Evolutionary conservation across 768 basidiomycete genomes (phyloP), one percentile per base, ranked within the genome.

Genomic region (Lactarius hatsudake): DNA sequence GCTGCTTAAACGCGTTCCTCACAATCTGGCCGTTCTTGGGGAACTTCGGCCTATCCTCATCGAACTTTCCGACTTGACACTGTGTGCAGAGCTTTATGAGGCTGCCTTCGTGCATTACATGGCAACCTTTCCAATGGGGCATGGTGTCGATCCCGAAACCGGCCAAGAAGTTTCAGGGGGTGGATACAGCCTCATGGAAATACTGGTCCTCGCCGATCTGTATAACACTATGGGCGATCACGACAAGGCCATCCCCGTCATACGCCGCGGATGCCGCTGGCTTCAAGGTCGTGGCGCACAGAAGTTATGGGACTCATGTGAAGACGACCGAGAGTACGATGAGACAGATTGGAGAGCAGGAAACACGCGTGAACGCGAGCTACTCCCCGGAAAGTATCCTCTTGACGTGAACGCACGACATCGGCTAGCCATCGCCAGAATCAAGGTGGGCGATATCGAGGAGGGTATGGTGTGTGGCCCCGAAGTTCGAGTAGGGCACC

Each of bases 321-420:
- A 84, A 36, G 96, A 99, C 74, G 96, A 99, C 74, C 81, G 95
- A 59, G 96, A 99, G 76, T 99, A 85, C 73, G 93, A 94, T 73
- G 72, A 82, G 23, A 67, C 75, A 63, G 75, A 78, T 55, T 75
- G 78, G 74, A 66, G 76, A 70, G 72, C 70, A 62, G 26, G 62
- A 55, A 68, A 28, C 62, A 76, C 30, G 54, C 69, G 9, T 69
- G 77, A 75, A 28, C 83, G 82, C 2, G 82, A 83, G 43, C 75
- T 87, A 7, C 82, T 81, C 55, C 81, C 84, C 2, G 90, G 87
- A 30, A 81, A 80, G 61, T 87, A 84, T 74, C 80, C 80, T 10
- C 77, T 94, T 64, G 91, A 94, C 73, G 81, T 89, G 12, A 89
- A 92, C 69, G 84, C 95, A 1, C 79, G 96, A 61, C 90, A 95